These are phyloP conservation scores for Mycena venus DNA, from an alignment of 768 basidiomycete genomes.

Conservation along the genomic window DNA sequence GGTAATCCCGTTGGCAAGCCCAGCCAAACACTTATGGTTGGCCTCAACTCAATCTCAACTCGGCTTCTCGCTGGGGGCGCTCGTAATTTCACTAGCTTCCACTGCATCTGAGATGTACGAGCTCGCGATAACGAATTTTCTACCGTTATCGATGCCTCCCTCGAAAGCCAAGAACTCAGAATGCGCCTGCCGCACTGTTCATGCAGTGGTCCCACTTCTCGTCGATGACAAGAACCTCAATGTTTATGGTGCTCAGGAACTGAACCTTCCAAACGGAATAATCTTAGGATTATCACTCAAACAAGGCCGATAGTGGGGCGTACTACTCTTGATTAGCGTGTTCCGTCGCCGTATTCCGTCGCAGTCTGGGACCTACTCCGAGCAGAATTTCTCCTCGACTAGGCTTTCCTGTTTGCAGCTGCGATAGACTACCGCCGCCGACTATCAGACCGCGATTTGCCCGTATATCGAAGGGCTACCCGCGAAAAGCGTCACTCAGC, in stretches of 20 bases:
- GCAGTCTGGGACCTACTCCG: neutral
- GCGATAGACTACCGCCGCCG: constrained; percentile 2
- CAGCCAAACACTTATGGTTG: too few relatives aligned
- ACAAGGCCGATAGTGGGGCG: neutral
- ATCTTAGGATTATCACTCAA: neutral
- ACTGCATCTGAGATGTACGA: neutral
- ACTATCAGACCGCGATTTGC: neutral
- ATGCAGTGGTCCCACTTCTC: constrained; percentile 1
- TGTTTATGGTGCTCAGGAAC: neutral
- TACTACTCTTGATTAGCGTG: neutral
- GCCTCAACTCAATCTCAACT: too few relatives aligned
- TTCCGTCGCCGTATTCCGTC: too few relatives aligned
- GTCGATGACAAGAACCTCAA: neutral
- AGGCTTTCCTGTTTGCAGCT: neutral
- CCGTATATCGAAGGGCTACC: neutral
- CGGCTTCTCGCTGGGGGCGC: neutral
- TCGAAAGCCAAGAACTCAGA: too few relatives aligned
- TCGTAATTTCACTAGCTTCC: neutral
- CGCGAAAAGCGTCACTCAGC: neutral
- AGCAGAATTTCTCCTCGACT: neutral
- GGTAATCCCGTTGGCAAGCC: too few relatives aligned
- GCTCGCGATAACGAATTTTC: too few relatives aligned
- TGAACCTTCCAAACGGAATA: constrained; percentile 7
- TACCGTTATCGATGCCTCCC: too few relatives aligned
- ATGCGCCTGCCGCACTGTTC: too few relatives aligned